phyloP scores from a whole-genome alignment of 306 rosid genomes.

The Begonia peltatifolia region DNA sequence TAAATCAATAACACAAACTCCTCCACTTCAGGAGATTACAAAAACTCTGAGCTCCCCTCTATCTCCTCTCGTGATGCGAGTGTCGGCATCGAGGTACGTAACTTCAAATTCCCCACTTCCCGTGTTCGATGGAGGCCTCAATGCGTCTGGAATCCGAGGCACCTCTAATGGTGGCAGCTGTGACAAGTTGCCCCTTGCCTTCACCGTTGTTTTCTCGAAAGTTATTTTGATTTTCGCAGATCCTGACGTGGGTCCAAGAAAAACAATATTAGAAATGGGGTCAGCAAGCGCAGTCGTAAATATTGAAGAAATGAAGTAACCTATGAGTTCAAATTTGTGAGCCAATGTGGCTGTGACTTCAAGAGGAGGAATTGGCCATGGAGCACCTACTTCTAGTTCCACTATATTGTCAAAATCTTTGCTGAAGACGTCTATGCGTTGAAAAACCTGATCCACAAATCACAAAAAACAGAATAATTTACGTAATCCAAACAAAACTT shows the following conservation, averaged over 20 bases:
- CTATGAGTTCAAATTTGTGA: slow-evolving; percentile 85
- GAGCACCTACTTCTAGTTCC: slow-evolving; percentile 73
- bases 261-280: background rate
- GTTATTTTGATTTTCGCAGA: slow-evolving; percentile 54
- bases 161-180: slow-evolving; percentile 79
- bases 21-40: slow-evolving; percentile 36
- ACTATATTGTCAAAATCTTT: slow-evolving; percentile 85
- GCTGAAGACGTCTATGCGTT: slow-evolving; percentile 70
- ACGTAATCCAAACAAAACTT: no score
- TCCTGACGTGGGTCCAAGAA: slow-evolving; percentile 23
- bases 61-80: slow-evolving; percentile 81
- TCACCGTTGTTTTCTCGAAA: slow-evolving; percentile 76
- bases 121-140: slow-evolving; percentile 56
- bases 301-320: slow-evolving; percentile 23
- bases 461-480: background rate
- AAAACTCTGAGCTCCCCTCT: slow-evolving; percentile 85
- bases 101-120: slow-evolving; percentile 85
- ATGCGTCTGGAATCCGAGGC: slow-evolving; percentile 66
- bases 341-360: slow-evolving; percentile 82
- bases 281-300: background rate
- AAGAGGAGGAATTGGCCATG: slow-evolving; percentile 75
- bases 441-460: slow-evolving; percentile 54
- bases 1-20: no score
- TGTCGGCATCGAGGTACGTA: slow-evolving; percentile 54
- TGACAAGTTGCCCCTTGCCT: slow-evolving; percentile 59